Percentiles rank a stretch among this genome's conserved stretches.
Evolutionary conservation across 306 rosid species (phyloP).

Genomic region (Castanea sativa): DNA sequence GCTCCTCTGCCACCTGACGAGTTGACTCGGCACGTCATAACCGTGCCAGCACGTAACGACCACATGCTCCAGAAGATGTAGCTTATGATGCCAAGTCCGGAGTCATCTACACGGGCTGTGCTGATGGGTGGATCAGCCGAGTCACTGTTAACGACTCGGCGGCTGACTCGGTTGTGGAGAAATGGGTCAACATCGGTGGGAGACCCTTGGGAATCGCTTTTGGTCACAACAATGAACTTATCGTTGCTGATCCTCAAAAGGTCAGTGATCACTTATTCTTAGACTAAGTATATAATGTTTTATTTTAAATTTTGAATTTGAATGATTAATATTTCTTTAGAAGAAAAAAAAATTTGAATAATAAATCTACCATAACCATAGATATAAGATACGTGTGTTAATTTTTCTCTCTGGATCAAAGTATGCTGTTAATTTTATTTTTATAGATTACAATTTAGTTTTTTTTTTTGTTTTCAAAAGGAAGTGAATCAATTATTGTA

Average conservation of each 20-base stretch:
- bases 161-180: constrained; percentile 36
- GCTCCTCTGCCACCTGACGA: constrained; percentile 29
- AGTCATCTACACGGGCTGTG: constrained; percentile 62
- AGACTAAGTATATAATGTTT: no score
- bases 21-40: constrained; percentile 2
- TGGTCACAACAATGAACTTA: constrained; percentile 22
- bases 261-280: background rate
- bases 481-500: no score
- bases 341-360: no score
- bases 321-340: no score
- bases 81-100: constrained; percentile 35
- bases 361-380: no score
- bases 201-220: constrained; percentile 66
- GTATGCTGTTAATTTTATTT: no score
- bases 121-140: constrained; percentile 73
- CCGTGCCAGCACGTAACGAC: constrained; percentile 26
- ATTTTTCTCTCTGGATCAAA: no score
- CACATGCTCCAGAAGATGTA: constrained; percentile 53
- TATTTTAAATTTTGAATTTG: no score
- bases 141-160: constrained; percentile 46
- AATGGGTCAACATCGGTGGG: constrained; percentile 73
- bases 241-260: constrained; percentile 51
- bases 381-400: no score
- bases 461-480: no score
- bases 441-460: no score